These are phyloP conservation scores for Hyphopichia burtonii DNA, from an alignment of 1,139 yeast species.

Conservation along the genomic window DNA sequence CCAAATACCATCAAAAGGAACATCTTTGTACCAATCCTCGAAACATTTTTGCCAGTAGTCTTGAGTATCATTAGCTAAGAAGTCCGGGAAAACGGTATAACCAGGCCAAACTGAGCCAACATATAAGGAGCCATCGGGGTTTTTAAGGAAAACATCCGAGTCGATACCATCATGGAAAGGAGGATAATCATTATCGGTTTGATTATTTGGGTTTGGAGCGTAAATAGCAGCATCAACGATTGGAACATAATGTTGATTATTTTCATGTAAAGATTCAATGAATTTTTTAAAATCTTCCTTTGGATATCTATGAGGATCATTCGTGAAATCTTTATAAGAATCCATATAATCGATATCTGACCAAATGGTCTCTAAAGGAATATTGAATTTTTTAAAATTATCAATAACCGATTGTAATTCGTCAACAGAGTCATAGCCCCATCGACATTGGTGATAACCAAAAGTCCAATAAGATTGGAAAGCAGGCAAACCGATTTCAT, in stretches of 20 bases:
- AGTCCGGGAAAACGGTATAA: constrained; percentile 33
- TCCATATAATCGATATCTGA: constrained; percentile 26
- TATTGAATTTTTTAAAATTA: constrained; percentile 17
- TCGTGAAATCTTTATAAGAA: constrained; percentile 27
- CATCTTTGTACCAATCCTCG: constrained; percentile 17
- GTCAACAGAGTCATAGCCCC: constrained; percentile 20
- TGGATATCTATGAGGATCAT: constrained; percentile 24
- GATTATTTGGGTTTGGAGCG: constrained; percentile 22
- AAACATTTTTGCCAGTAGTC: constrained; percentile 24
- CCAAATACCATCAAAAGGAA: constrained; percentile 34
- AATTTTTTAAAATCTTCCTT: constrained; percentile 16
- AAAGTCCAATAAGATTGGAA: constrained; percentile 24
- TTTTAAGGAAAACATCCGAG: constrained; percentile 25
- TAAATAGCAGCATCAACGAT: constrained; percentile 34
- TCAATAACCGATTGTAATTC: constrained; percentile 16
- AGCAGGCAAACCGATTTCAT: constrained; percentile 20
- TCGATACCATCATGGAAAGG: constrained; percentile 24
- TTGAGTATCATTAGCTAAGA: constrained; percentile 21
- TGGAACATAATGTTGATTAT: constrained; percentile 28
- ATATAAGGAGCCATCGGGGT: constrained; percentile 25
- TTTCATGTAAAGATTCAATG: constrained; percentile 21
- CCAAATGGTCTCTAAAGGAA: constrained; percentile 25
- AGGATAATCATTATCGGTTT: constrained; percentile 19
- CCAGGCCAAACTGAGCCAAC: constrained; percentile 27
- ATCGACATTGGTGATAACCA: constrained; percentile 23